Evolutionary conservation across 2,329 filamentous ascomycete species (phyloP).

Genomic region (Neofusicoccum sp.): DNA sequence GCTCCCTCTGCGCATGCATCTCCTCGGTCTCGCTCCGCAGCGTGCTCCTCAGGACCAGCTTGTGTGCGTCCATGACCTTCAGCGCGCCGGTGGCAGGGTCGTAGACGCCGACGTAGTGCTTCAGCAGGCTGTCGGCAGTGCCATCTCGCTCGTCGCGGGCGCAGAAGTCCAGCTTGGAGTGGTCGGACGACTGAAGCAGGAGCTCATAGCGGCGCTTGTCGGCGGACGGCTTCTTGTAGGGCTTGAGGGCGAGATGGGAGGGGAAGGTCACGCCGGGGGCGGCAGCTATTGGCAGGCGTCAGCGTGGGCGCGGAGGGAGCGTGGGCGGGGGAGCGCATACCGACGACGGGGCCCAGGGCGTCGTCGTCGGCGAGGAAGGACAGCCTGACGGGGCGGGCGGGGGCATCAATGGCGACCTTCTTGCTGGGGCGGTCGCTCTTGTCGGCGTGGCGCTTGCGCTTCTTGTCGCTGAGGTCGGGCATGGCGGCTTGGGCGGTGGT

Average conservation of each 20-base stretch:
- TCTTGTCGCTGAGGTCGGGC: constrained; percentile 29
- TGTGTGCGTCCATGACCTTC: constrained; percentile 53
- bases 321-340: constrained; percentile 35
- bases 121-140: constrained; percentile 49
- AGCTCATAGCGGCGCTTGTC: constrained; percentile 45
- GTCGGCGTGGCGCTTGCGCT: constrained; percentile 38
- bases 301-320: not conserved
- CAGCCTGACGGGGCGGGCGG: constrained; percentile 40
- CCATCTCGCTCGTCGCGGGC: constrained; percentile 51
- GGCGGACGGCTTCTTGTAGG: constrained; percentile 43
- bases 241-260: constrained; percentile 46
- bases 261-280: constrained; percentile 45
- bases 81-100: constrained; percentile 54
- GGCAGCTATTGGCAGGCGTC: constrained; percentile 29
- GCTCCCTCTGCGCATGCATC: constrained; percentile 33
- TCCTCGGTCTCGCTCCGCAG: constrained; percentile 46
- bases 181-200: constrained; percentile 60
- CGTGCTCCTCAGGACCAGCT: constrained; percentile 54
- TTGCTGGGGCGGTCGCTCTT: constrained; percentile 37
- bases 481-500: constrained; percentile 23
- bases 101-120: constrained; percentile 62
- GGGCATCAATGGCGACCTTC: constrained; percentile 43
- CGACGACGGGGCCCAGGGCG: constrained; percentile 49
- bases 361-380: constrained; percentile 48
- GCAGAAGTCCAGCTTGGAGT: constrained; percentile 59